Evolutionary conservation across 2,329 filamentous ascomycete species (phyloP).

Genomic region (Ophiostoma fasciatum): DNA sequence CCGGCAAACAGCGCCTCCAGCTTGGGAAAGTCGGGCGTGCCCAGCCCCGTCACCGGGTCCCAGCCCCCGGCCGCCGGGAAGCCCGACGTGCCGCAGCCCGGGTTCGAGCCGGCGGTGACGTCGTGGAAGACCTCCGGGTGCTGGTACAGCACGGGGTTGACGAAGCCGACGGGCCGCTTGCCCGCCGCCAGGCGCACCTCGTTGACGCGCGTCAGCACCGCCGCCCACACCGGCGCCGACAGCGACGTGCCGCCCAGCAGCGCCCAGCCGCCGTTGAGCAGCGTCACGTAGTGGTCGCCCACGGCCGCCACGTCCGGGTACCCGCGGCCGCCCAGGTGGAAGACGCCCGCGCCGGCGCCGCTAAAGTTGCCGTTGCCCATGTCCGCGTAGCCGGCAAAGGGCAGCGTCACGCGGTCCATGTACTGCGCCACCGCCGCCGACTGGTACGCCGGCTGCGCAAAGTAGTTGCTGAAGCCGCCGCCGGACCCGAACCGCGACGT

Average conservation of each 20-base stretch:
- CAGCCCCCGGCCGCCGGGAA: conserved; percentile 17
- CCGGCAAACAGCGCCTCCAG: conserved; percentile 12
- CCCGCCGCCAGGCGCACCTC: conserved; percentile 38
- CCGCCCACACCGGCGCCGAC: conserved; percentile 42
- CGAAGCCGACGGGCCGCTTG: conserved; percentile 23
- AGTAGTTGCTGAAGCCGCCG: conserved; percentile 32
- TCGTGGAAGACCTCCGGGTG: conserved; percentile 19
- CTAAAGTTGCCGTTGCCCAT: conserved; percentile 10
- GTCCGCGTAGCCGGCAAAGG: conserved; percentile 12
- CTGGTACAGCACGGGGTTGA: conserved; percentile 19
- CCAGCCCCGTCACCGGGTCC: conserved; percentile 14
- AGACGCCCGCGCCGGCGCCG: conserved; percentile 10
- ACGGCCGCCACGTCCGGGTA: conserved; percentile 17
- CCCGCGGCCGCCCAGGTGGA: conserved; percentile 14
- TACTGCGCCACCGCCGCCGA: conserved; percentile 24
- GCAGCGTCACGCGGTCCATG: conserved; percentile 16
- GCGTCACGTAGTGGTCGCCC: conserved; percentile 16
- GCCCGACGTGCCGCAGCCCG: conserved; percentile 18
- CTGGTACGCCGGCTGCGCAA: conserved; percentile 28
- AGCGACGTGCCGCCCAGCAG: conserved; percentile 35
- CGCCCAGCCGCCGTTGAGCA: conserved; percentile 18
- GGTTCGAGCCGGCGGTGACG: conserved; percentile 16
- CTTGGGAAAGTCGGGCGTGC: conserved; percentile 13
- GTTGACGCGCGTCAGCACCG: conserved; percentile 46
- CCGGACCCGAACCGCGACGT: conserved; percentile 19